Evolutionary conservation across 2,329 filamentous ascomycete species (phyloP), one percentile per base, ranked within the genome.

Genomic region (Aspergillus quadricinctus): DNA sequence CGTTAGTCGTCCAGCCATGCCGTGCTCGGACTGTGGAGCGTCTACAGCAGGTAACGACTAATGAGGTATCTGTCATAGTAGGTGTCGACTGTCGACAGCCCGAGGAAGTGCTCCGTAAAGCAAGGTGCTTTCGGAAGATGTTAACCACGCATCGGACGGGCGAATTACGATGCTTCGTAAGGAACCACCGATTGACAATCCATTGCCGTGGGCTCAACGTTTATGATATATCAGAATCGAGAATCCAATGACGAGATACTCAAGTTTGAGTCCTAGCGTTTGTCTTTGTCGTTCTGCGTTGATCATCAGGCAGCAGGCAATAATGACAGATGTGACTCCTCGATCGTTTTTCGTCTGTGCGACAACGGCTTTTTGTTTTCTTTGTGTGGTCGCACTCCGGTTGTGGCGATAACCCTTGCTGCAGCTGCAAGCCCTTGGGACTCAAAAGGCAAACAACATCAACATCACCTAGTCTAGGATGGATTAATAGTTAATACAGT

Each of bases 341-440:
- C n/a, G 21, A 46, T 27, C 43, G 14, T 51, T 52, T 48, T 27
- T 48, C 35, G 66, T 66, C 67, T 66, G 66, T 69, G 66, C 66
- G 59, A 65, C 57, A 66, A 68, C 64, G 63, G 63, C 64, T 63
- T 66, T 58, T 56, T 55, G 11, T 27, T 41, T 46, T 23, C 21
- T 23, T 53, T 56, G 49, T 55, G 53, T 48, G 49, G 53, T 53
- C 49, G 53, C 51, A 50, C 53, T 40, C 43, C 51, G 41, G 50
- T 51, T 49, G 52, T 51, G 55, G 48, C 52, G 40, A 57, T 37
- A 45, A 27, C 52, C 40, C 41, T 48, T 48, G 28, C 50, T 50
- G 29, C 19, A 43, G n/a, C 40, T 43, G 40, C 40, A 43, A 50
- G 37, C 29, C 49, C 45, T 53, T 27, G 50, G 52, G 50, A 21